Conservation (phyloP, 805 yeast species). For the Starmera pachycereana region DNA sequence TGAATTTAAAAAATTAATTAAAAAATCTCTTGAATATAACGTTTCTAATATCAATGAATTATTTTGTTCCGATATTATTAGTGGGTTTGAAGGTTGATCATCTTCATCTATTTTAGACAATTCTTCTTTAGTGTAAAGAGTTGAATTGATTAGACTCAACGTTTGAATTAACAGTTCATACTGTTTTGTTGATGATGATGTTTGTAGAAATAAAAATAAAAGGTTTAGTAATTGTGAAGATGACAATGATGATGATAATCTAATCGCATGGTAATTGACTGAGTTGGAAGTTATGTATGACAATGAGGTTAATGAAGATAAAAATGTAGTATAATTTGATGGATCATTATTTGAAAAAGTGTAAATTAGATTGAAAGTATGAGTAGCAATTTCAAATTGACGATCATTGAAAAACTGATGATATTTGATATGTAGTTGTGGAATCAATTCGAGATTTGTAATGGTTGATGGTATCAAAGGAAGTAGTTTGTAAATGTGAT, state of each 20-base stretch:
- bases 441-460: background rate
- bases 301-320: slow-evolving; percentile 15
- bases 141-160: background rate
- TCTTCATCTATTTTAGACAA: background rate
- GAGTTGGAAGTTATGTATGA: slow-evolving; percentile 1
- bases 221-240: no score
- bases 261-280: background rate
- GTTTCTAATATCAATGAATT: slow-evolving; percentile 13
- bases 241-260: no score
- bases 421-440: slow-evolving; percentile 5
- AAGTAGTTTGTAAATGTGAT: no score
- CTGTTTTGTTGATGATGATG: background rate
- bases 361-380: slow-evolving; percentile 9
- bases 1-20: slow-evolving; percentile 18
- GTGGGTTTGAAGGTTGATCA: background rate
- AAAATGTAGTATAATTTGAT: slow-evolving; percentile 11
- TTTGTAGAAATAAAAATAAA: no score
- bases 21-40: slow-evolving; percentile 19
- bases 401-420: slow-evolving; percentile 14
- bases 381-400: slow-evolving; percentile 12
- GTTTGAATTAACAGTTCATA: background rate
- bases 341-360: slow-evolving; percentile 9
- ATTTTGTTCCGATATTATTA: slow-evolving; percentile 5
- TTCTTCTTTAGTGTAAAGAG: background rate
- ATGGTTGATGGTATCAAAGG: background rate